phyloP scores from a whole-genome alignment of 2,329 filamentous ascomycete species.

The Penicillium sp. region DNA sequence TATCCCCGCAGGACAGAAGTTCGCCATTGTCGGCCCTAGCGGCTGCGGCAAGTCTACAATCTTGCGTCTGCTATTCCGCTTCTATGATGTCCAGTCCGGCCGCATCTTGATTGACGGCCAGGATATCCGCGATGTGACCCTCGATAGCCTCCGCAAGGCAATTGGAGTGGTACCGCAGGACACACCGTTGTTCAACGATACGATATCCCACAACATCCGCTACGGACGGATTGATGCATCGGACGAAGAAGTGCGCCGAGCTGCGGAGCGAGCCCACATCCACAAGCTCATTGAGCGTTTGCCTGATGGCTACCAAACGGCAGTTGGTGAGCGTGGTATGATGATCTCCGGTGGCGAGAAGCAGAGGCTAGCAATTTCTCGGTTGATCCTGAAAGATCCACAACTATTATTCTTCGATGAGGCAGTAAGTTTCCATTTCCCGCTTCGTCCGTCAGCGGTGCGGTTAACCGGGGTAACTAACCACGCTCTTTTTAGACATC shows the following conservation, averaged over 20 bases:
- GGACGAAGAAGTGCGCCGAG: conserved; percentile 68
- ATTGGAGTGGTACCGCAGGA: conserved; percentile 98
- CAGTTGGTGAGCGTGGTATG: conserved; percentile 88
- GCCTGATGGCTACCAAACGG: conserved; percentile 84
- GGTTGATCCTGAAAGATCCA: conserved; percentile 83
- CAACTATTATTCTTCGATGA: conserved; percentile 92
- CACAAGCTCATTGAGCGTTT: conserved; percentile 77
- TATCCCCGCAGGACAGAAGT: conserved; percentile 92
- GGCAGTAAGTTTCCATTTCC: conserved; percentile 53
- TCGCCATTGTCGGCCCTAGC: conserved; percentile 90
- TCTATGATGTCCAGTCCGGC: conserved; percentile 82
- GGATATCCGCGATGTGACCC: conserved; percentile 76
- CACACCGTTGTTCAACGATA: conserved; percentile 95
- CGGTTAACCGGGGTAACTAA: neutral
- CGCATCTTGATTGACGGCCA: conserved; percentile 90
- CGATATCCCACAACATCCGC: conserved; percentile 90
- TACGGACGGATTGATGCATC: conserved; percentile 82
- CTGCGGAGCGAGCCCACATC: conserved; percentile 78
- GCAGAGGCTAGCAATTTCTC: conserved; percentile 79
- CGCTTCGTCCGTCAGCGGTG: neutral
- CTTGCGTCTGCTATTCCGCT: conserved; percentile 85
- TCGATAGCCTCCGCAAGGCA: conserved; percentile 77
- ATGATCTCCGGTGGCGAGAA: conserved; percentile 98
- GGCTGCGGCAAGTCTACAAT: conserved; percentile 97
- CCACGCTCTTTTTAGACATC: conserved; percentile 56